Percentiles rank a stretch among this genome's conserved stretches.
These are phyloP conservation scores for Saccharomycopsis hybrid DNA, from an alignment of 1,139 yeast genomes.

Conservation along the genomic window DNA sequence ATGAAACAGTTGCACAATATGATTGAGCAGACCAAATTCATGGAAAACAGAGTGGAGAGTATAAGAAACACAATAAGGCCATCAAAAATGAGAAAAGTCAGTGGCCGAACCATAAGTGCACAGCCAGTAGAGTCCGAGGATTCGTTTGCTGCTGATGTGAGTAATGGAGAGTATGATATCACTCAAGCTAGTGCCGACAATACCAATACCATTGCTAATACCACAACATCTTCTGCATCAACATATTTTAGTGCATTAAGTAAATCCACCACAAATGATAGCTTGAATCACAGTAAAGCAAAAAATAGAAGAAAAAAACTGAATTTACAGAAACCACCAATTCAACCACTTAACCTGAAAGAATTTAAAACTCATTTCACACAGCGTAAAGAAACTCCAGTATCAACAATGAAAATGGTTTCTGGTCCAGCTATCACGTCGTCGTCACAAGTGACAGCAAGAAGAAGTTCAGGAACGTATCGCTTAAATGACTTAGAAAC, in stretches of 20 bases:
- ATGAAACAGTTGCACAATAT: slow-evolving; percentile 27
- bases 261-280: slow-evolving; percentile 18
- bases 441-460: too few species aligned
- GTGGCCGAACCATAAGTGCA: slow-evolving; percentile 9
- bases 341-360: slow-evolving; percentile 16
- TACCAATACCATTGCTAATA: slow-evolving; percentile 3
- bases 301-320: slow-evolving; percentile 11
- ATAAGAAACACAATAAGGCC: slow-evolving; percentile 24
- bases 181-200: not conserved
- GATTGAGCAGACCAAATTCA: slow-evolving; percentile 27
- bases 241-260: slow-evolving; percentile 9
- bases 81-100: slow-evolving; percentile 20
- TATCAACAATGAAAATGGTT: too few species aligned
- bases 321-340: slow-evolving; percentile 20
- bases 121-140: slow-evolving; percentile 7
- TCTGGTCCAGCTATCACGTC: not conserved
- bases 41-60: slow-evolving; percentile 26
- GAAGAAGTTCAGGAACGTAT: not conserved
- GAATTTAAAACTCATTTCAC: slow-evolving; percentile 5
- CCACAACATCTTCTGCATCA: not conserved
- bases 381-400: too few species aligned
- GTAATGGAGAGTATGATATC: not conserved
- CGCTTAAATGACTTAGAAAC: slow-evolving; percentile 7
- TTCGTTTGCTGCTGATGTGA: slow-evolving; percentile 1
- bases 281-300: slow-evolving; percentile 15